A percentile compares a stretch with the other conserved stretches of the same genome.
phyloP scores from a whole-genome alignment of 768 basidiomycete genomes.

The Russula lepida region DNA sequence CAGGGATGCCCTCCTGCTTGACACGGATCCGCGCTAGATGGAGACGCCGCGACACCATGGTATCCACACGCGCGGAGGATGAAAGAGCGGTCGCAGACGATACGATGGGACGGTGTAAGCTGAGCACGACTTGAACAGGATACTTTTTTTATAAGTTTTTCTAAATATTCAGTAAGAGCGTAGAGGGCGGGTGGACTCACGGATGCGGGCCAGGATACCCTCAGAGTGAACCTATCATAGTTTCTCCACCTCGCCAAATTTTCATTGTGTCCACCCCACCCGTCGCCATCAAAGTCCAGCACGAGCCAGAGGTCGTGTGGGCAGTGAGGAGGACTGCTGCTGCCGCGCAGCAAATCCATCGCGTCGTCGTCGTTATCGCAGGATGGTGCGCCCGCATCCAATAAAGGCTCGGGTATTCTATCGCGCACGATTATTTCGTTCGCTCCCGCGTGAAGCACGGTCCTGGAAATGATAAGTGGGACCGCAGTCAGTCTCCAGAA shows the following conservation, averaged over 20 bases:
- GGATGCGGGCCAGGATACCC: constrained; percentile 31
- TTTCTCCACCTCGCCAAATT: constrained; percentile 19
- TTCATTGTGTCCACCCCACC: background rate
- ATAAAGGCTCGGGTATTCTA: constrained; percentile 29
- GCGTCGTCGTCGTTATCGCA: constrained; percentile 27
- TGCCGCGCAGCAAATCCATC: background rate
- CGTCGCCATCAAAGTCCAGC: constrained; percentile 25
- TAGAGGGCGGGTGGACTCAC: constrained; percentile 20
- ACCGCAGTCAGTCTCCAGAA: background rate
- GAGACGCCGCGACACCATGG: constrained; percentile 24
- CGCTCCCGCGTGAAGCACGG: constrained; percentile 27
- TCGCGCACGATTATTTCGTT: constrained; percentile 37
- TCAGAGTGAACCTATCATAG: constrained; percentile 28
- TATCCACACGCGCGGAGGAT: constrained; percentile 21
- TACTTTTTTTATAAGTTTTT: background rate
- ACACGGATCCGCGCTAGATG: constrained; percentile 53
- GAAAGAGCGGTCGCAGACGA: background rate
- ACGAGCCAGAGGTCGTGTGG: constrained; percentile 28
- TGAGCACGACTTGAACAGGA: background rate
- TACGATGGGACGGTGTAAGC: background rate
- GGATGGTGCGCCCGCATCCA: constrained; percentile 7
- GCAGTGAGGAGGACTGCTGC: background rate
- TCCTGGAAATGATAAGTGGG: background rate
- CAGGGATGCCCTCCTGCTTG: constrained; percentile 44
- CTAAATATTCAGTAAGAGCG: background rate